These are phyloP conservation scores for Bathelium albidoporum DNA, from an alignment of 495 filamentous ascomycete species.

Conservation along the genomic window DNA sequence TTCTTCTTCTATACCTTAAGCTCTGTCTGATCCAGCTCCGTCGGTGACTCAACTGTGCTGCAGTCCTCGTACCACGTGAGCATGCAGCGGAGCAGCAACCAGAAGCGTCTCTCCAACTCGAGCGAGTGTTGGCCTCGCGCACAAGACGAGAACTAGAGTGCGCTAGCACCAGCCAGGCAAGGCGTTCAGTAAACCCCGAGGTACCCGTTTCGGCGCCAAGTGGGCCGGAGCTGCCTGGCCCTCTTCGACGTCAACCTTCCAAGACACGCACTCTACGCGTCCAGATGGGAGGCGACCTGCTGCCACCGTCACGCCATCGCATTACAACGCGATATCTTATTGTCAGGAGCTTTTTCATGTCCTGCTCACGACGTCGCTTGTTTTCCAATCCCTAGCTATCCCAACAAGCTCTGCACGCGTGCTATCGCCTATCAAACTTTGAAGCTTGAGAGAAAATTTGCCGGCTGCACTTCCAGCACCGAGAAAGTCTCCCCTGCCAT, in stretches of 20 bases:
- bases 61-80: not conserved
- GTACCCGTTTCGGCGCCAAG: not conserved
- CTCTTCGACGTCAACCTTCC: conserved; percentile 1
- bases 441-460: not conserved
- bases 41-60: not conserved
- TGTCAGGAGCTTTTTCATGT: not conserved
- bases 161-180: not conserved
- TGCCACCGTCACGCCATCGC: not conserved
- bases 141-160: no score
- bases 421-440: no score
- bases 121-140: no score
- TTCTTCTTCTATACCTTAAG: not conserved
- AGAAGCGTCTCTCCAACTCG: not conserved
- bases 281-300: not conserved
- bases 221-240: not conserved
- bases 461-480: no score
- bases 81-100: not conserved
- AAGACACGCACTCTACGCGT: not conserved
- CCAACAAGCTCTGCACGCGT: no score
- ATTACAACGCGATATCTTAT: not conserved
- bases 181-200: not conserved
- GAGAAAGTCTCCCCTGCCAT: no score
- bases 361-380: not conserved
- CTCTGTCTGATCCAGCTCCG: not conserved
- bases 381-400: no score